Evolutionary conservation across 352 stramenopile species (phyloP), one percentile per base, ranked within the genome.

Genomic region (Globisporangium lucens): DNA sequence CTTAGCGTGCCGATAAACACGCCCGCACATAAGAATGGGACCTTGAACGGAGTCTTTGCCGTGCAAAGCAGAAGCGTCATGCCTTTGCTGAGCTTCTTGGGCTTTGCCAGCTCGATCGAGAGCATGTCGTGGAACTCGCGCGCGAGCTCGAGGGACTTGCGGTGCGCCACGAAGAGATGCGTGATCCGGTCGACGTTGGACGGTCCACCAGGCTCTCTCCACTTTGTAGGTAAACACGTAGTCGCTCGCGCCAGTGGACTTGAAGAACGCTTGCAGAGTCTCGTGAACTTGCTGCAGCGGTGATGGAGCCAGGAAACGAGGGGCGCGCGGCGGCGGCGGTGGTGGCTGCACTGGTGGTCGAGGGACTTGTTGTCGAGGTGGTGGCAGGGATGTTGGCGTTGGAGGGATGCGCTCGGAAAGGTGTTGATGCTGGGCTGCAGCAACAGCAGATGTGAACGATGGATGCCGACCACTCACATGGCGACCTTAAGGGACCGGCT

Each of bases 61-160:
- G 55, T 46, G 27, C 55, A 60, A 15, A 43, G 29, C 55, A 60
- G 55, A 35, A 60, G 30, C 29, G 55, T 17, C 55, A 46, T 46
- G 55, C 55, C 55, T 13, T 60, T 60, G 29, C 20, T 30, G 20
- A 27, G 22, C 30, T 43, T 60, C 7, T 60, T 12, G 17, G 55
- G 55, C 55, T 60, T 60, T n/a, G 17, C n/a, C 17, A 60, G 55
- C 30, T 60, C 55, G 29, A 60, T 43, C 30, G 55, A 60, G 55
- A 60, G 29, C 55, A 60, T 30, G 8, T 60, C 55, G 55, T 60
- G 55, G 17, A 60, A 60, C 30, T 60, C 55, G 29, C 55, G 55
- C 30, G 30, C 55, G 30, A 60, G 55, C 55, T 60, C 55, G 55
- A 60, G 55, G 17, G 55, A 60, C 55, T 60, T 60, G 30, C 55